phyloP scores from a whole-genome alignment of 1,139 yeast species.

The Blastobotrys capitulatus region DNA sequence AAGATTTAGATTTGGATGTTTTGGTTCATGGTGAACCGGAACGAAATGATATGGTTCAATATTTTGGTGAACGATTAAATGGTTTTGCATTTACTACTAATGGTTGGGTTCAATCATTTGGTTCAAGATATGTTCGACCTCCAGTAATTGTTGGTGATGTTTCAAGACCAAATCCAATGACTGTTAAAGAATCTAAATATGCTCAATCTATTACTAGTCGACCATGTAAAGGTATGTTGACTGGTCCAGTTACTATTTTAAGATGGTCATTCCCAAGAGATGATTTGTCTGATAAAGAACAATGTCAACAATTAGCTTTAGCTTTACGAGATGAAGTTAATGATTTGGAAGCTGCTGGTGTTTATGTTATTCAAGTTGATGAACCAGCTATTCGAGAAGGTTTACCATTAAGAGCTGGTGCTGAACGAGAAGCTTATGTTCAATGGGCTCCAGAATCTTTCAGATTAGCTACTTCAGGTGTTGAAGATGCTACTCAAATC shows the following conservation, averaged over 20 bases:
- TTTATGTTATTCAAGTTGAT: constrained; percentile 96
- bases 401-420: constrained; percentile 97
- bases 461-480: constrained; percentile 99
- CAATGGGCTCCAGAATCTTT: constrained; percentile 99
- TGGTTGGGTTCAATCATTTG: constrained; percentile 99
- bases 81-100: constrained; percentile 97
- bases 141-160: constrained; percentile 99
- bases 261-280: constrained; percentile 99
- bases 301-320: constrained; percentile 94
- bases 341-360: constrained; percentile 98
- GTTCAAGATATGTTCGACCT: constrained; percentile 99
- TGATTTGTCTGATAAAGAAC: constrained; percentile 89
- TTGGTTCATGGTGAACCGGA: constrained; percentile 99
- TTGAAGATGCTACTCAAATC: constrained; percentile 88
- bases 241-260: constrained; percentile 99
- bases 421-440: constrained; percentile 93
- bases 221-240: constrained; percentile 99
- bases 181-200: constrained; percentile 98
- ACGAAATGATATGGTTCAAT: constrained; percentile 99
- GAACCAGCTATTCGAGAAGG: constrained; percentile 99
- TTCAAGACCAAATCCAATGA: constrained; percentile 97
- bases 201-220: constrained; percentile 94
- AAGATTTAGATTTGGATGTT: constrained; percentile 96
- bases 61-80: constrained; percentile 97
- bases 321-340: constrained; percentile 98